A percentile compares a stretch with the other conserved stretches of the same genome.
These are phyloP conservation scores for Cucurbita moschata DNA, from an alignment of 306 rosid species.

Conservation along the genomic window DNA sequence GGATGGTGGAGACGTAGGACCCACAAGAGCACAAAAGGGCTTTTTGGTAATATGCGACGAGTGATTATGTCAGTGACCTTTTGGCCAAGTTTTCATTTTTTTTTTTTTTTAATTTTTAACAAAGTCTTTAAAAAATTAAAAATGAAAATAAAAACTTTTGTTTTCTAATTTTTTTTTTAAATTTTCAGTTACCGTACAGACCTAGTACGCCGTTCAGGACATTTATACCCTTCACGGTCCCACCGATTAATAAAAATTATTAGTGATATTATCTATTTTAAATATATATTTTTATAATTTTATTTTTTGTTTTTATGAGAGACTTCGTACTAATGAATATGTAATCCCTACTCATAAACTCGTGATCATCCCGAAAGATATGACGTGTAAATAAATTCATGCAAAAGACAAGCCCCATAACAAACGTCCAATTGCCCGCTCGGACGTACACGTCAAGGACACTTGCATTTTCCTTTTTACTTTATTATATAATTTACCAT, in stretches of 20 bases:
- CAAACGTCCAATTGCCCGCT: neutral
- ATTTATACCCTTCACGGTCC: neutral
- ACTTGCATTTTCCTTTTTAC: neutral
- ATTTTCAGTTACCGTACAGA: neutral
- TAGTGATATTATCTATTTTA: too few species aligned
- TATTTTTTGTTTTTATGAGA: too few species aligned
- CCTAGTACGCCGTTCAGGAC: neutral
- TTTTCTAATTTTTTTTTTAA: neutral
- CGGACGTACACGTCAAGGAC: slow-evolving; percentile 6
- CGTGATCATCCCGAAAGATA: too few species aligned
- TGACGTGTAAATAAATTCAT: too few species aligned
- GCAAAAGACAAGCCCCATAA: too few species aligned
- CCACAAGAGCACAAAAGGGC: slow-evolving; percentile 33
- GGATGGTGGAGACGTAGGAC: neutral
- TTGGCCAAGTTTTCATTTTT: neutral
- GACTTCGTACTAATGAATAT: too few species aligned
- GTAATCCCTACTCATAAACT: too few species aligned
- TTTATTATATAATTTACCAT: too few species aligned
- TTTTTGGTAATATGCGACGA: slow-evolving; percentile 10
- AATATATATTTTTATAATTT: too few species aligned
- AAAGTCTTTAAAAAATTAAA: too few species aligned
- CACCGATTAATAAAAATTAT: neutral
- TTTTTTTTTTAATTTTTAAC: too few species aligned
- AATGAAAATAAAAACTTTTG: too few species aligned
- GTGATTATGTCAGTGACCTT: slow-evolving; percentile 1